Evolutionary conservation across 1,139 yeast species (phyloP).

Genomic region (Hemisphaericaspora subhashii): DNA sequence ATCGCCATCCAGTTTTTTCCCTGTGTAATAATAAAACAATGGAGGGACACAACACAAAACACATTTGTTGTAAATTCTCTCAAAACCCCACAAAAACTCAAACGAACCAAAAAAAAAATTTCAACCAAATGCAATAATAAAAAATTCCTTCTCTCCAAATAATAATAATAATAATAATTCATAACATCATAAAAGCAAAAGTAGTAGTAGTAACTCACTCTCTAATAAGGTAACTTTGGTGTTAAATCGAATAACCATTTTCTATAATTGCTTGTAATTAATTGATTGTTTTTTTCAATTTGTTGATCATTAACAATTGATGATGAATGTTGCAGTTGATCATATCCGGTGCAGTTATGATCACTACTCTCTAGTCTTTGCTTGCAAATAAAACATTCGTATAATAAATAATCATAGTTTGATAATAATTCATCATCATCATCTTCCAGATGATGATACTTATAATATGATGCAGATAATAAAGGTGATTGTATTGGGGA

Average conservation of each 20-base stretch:
- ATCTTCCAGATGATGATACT: constrained; percentile 1
- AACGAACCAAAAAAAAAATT: background rate
- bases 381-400: constrained; percentile 17
- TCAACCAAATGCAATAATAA: background rate
- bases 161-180: background rate
- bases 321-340: background rate
- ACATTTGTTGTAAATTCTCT: background rate
- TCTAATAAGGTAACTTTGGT: constrained; percentile 14
- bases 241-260: constrained; percentile 27
- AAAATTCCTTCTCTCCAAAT: no score
- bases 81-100: background rate
- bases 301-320: constrained; percentile 8
- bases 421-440: constrained; percentile 4
- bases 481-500: constrained; percentile 5
- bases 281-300: constrained; percentile 18
- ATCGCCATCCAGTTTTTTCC: no score
- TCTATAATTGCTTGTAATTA: constrained; percentile 26
- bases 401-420: constrained; percentile 9
- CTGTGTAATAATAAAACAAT: no score
- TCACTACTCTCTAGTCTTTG: constrained; percentile 10
- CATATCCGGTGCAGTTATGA: constrained; percentile 1
- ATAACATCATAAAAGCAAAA: background rate
- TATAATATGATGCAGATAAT: constrained; percentile 6
- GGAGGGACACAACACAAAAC: background rate
- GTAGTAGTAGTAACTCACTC: background rate